Percentiles rank a stretch among this genome's conserved stretches.
Evolutionary conservation across 1,284 basidiomycete species (phyloP).

Genomic region (Cutaneotrichosporon cutaneum): DNA sequence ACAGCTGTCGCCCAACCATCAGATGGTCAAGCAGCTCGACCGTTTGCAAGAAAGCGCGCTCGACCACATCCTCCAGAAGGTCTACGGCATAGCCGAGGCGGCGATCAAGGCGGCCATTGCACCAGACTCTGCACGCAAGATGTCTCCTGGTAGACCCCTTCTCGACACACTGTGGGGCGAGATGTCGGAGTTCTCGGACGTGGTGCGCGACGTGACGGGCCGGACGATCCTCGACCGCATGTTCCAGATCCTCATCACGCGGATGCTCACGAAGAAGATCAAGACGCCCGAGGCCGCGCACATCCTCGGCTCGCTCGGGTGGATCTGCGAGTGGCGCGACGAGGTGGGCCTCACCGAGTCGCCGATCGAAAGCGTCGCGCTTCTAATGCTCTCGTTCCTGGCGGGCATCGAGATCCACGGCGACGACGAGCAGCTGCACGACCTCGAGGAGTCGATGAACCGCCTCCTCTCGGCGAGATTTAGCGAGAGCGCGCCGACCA

Average conservation of each 20-base stretch:
- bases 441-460: constrained; percentile 3
- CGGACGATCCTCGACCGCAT: constrained; percentile 13
- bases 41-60: constrained; percentile 14
- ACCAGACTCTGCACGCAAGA: constrained; percentile 11
- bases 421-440: neutral
- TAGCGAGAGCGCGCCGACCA: constrained; percentile 15
- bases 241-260: constrained; percentile 17
- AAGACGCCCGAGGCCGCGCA: constrained; percentile 4
- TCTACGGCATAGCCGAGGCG: constrained; percentile 11
- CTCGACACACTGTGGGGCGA: constrained; percentile 15
- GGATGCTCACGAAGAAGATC: constrained; percentile 14
- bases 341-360: constrained; percentile 8
- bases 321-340: constrained; percentile 16
- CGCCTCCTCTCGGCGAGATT: constrained; percentile 6
- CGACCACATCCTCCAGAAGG: constrained; percentile 12
- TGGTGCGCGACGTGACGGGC: constrained; percentile 13
- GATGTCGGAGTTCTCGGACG: constrained; percentile 11
- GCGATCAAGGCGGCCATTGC: constrained; percentile 1
- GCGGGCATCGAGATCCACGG: neutral
- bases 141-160: neutral
- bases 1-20: constrained; percentile 11
- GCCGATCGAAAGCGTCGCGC: constrained; percentile 10
- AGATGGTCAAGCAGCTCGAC: constrained; percentile 13
- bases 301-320: constrained; percentile 3
- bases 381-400: constrained; percentile 1